Evolutionary conservation across 805 yeast species (phyloP).

Genomic region (Wickerhamiella cacticola): DNA sequence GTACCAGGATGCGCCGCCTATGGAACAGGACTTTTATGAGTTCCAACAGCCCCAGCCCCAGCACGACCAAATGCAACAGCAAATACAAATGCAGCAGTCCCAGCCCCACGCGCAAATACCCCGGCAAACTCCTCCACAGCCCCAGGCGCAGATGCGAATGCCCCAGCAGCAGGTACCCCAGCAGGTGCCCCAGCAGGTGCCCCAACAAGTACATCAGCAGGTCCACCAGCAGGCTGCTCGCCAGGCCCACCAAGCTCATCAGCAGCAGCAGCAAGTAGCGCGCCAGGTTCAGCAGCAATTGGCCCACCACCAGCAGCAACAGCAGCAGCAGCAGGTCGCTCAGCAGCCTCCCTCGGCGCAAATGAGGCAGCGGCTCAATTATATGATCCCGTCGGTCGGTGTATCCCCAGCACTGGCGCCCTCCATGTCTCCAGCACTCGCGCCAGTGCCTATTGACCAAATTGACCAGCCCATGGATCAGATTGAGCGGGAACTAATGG

Average conservation of each 20-base stretch:
- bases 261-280: not conserved
- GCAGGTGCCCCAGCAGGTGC: not conserved
- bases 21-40: not conserved
- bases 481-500: slow-evolving; percentile 3
- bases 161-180: slow-evolving; percentile 2
- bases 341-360: not conserved
- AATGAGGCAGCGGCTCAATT: not conserved
- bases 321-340: not conserved
- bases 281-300: not conserved
- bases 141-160: slow-evolving; percentile 5
- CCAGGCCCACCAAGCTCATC: too few relatives aligned
- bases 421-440: slow-evolving; percentile 6
- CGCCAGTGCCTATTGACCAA: slow-evolving; percentile 6
- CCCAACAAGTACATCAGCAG: not conserved
- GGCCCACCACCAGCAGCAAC: not conserved
- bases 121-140: not conserved
- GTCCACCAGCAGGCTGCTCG: not conserved
- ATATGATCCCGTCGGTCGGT: slow-evolving; percentile 1
- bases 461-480: slow-evolving; percentile 4
- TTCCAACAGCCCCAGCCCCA: not conserved
- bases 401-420: slow-evolving; percentile 10
- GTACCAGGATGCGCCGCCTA: slow-evolving; percentile 4
- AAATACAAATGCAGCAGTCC: not conserved
- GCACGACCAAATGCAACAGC: not conserved
- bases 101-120: not conserved